Evolutionary conservation across 2,329 filamentous ascomycete genomes (phyloP), one percentile per base, ranked within the genome.

Genomic region (Arthroderma sp.): DNA sequence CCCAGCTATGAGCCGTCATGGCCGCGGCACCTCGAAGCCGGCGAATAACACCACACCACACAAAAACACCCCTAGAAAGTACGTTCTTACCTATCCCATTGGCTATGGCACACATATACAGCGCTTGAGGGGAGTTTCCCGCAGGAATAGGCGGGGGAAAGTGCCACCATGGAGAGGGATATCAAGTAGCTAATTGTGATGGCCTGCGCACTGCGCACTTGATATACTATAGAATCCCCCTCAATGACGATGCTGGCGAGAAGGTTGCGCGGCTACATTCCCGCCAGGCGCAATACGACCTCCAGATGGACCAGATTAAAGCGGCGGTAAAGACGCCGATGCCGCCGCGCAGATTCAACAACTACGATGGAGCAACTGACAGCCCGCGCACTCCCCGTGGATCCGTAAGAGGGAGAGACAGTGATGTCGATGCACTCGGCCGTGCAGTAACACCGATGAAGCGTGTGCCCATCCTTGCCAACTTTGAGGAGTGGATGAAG

Each of bases 401-500:
- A 55, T 70, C 71, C 13, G 21, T 49, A 21, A 68, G 72, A 55
- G 53, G 61, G 38, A 68, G 70, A 55, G 70, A 70, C 39, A 72
- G 60, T 62, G 78, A 82, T 62, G 81, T 83, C 37, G 77, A 82
- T 59, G 76, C 84, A 61, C 79, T 83, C 59, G 86, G 87, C 33
- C 82, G 79, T 61, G 88, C 86, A 38, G 86, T 95, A 56, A 96
- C 93, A 59, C 93, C 91, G 56, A 91, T 95, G 86, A 95, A 95
- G 79, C 87, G 91, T 60, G 88, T 95, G 28, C 93, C 93, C 0
- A 87, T 98, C 65, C 78, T 98, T 56, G 93, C 93, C 67, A 98
- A 98, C 73, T 98, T 97, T 66, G 93, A 98, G 71, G 93, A 98
- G 71, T 97, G 91, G 93, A 97, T 98, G 90, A 98, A 97, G 79